Evolutionary conservation across 345 rosid species (phyloP), one percentile per base, ranked within the genome.

Genomic region (Boechera retrofracta): DNA sequence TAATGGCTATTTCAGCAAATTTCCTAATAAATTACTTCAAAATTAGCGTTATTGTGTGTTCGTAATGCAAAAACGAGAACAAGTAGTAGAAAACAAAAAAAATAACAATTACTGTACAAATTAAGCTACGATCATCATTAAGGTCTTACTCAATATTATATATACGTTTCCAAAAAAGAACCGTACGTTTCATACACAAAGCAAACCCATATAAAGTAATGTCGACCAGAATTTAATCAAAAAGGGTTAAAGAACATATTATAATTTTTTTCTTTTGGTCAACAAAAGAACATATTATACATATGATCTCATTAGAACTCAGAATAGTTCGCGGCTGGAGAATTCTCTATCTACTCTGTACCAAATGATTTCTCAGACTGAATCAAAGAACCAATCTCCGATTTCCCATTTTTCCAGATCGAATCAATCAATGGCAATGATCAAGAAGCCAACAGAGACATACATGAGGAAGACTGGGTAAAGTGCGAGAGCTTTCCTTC

Each of bases 401-500:
- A 55, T 56, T 11, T 16, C 18, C 18, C 39, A 10, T 6, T 38
- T 61, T 55, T 36, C 16, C 32, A 59, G 54, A 59, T 67, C 2
- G 59, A 72, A 62, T 68, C 29, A 90, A 79, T 92, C 85, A 72
- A 92, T 89, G 72, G 98, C 96, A 60, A 94, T 94, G 82, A 89
- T 94, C 69, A 94, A 92, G 84, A 92, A 94, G 55, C 98, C 96
- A 44, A 92, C 99, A 1, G 96, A 94, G 67, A 94, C 97, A 28
- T 94, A 89, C 99, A 94, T 94, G 79, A 92, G 98, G 79, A 94
- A 90, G 71, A 92, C 96, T 0, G 99, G 98, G 78, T 89, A 92
- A 54, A 92, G 96, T 3, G 97, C 94, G 0, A 92, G 97, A 33
- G 94, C 96, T 76, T 92, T 92, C 44, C 96, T 81, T 76, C 91